Percentiles rank a stretch among this genome's conserved stretches.
Conservation (phyloP, 345 rosid genomes). For the Psidium guajava region DNA sequence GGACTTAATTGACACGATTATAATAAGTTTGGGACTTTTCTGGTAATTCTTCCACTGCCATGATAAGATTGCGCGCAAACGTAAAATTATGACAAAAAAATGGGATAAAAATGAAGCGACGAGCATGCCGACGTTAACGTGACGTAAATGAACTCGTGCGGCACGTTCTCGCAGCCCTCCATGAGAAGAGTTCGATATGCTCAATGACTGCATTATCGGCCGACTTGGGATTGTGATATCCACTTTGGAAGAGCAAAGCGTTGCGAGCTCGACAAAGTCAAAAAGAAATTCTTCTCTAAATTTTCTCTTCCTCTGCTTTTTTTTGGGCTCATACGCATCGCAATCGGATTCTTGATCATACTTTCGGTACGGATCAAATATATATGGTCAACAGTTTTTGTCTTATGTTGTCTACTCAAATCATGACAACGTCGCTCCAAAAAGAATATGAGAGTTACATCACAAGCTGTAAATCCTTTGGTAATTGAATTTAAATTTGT, state of each 20-base stretch:
- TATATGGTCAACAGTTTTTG: not conserved
- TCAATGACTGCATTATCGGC: not conserved
- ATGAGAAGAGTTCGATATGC: not conserved
- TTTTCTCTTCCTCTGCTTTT: not conserved
- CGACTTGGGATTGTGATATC: not conserved
- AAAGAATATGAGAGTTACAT: not conserved
- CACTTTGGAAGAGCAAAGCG: not conserved
- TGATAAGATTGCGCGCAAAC: not conserved
- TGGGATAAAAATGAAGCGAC: not conserved
- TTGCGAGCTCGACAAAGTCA: not conserved
- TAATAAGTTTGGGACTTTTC: too few relatives aligned
- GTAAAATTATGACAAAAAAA: not conserved
- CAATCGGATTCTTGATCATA: not conserved
- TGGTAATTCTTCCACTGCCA: too few relatives aligned
- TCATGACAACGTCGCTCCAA: not conserved
- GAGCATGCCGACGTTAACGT: not conserved
- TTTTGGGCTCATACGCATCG: not conserved
- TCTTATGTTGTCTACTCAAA: not conserved
- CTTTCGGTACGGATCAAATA: not conserved
- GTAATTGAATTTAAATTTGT: slow-evolving; percentile 13
- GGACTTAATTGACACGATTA: too few relatives aligned
- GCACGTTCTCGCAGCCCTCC: not conserved
- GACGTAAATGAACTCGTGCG: not conserved
- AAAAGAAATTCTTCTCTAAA: not conserved
- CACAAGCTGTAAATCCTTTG: not conserved